Evolutionary conservation across 495 filamentous ascomycete genomes (phyloP), one percentile per base, ranked within the genome.

Genomic region (Letharia lupina): DNA sequence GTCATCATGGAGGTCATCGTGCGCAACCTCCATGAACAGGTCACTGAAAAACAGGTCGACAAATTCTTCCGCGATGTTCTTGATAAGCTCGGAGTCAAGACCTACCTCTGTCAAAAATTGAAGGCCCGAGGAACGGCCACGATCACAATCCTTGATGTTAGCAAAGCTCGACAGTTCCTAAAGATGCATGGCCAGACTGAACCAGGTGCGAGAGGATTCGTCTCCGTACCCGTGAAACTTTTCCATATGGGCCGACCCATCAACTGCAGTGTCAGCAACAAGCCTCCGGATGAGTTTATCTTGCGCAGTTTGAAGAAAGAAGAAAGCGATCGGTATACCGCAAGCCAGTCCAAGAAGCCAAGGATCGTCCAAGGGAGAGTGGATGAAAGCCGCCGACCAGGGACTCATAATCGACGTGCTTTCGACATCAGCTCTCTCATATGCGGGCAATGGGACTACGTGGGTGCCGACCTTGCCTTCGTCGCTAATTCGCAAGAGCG

Each of bases 401-500:
- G 58, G 20, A 23, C 28, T 3, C 12, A 20, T 4, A 47, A 52
- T 33, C 66, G 62, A 23, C 60, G 63, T 57, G 52, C 52, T 16
- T 70, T 67, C 33, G 31, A 68, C 28, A 62, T 62, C 52, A 54
- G 3, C 40, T 70, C 18, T 42, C 58, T 82, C 10, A 77, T 74
- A 15, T 87, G 83, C 69, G 85, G 86, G 4, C 74, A 81, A 62
- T 82, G 80, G 71, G 69, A 70, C 41, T 85, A 83, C 60, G 40
- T 66, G 4, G 63, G 73, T 2, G 69, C 69, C 1, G 68, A 70
- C 3, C 71, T 86, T 20, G 69, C 73, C 16, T 86, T 84, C 63
- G 69, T 76, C 1, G 66, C 77, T 3, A 78, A 86, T 61, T 77
- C 81, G 39, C 63, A 71, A 39, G 77, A 77, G 68, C 31, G 2